Evolutionary conservation across 192 early-diverging fungal genomes (phyloP).

Genomic region (Coemansia sp.): DNA sequence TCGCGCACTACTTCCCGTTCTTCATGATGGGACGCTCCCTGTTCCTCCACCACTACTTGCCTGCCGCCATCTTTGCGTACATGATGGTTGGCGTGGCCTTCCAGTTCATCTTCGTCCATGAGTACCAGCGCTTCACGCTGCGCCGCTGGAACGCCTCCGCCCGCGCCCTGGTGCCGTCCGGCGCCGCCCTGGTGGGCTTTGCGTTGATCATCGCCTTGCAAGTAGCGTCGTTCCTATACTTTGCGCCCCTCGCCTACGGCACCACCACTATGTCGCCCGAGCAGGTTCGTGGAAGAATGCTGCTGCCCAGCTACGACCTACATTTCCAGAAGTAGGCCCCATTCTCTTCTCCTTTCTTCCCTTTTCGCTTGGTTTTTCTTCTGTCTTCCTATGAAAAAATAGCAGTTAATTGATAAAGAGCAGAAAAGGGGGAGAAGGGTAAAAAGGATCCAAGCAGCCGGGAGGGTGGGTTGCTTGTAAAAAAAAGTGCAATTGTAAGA

Average conservation of each 20-base stretch:
- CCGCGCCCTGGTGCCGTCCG: conserved; percentile 37
- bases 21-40: conserved; percentile 72
- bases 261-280: conserved; percentile 61
- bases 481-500: no score
- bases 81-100: conserved; percentile 60
- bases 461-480: no score
- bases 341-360: conserved; percentile 7
- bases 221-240: conserved; percentile 67
- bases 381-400: background rate
- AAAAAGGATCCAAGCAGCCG: no score
- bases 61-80: conserved; percentile 71
- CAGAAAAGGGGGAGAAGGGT: no score
- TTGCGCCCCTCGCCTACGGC: conserved; percentile 89
- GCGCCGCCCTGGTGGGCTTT: conserved; percentile 47
- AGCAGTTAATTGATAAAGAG: background rate
- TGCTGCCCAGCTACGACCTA: conserved; percentile 83
- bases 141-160: conserved; percentile 32
- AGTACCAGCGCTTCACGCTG: conserved; percentile 49
- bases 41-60: conserved; percentile 84
- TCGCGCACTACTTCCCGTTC: conserved; percentile 74
- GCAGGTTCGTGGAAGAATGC: conserved; percentile 63
- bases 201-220: conserved; percentile 49
- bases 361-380: background rate
- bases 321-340: conserved; percentile 60
- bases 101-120: conserved; percentile 58